Base-by-base conservation (phyloP, 2,329 filamentous ascomycete genomes). In the Fusarium sp. region DNA sequence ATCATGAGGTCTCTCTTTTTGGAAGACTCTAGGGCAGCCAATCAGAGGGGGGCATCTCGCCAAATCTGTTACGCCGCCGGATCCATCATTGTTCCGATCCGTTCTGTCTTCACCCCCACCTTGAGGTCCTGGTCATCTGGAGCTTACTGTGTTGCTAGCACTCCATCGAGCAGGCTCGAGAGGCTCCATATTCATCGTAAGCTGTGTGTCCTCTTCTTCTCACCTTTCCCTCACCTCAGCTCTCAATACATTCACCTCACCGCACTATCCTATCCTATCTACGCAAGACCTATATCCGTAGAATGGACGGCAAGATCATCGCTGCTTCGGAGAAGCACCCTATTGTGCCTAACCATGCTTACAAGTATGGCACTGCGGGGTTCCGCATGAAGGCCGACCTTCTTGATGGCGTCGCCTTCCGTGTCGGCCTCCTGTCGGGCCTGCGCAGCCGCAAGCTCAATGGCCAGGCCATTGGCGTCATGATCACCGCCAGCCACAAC, bases 401-500 rank as follows among this genome's bases (percentile, higher is more conserved):
- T 66, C 93, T 98, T 79, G 94, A 97, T 81, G 96, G 94, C 38
- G 94, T 99, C 73, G 91, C 97, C 77, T 98, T 96, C 85, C 93
- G 95, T 56, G 95, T 98, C 75, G 96, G 96, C 61, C 90, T 99
- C 70, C 90, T 98, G 67, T 94, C 96, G 35, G 91, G 93, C 66
- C 89, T 98, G 61, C 93, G 96, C 73, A 98, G 95, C 75, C 93
- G 94, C 82, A 97, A 96, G 85, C 90, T 97, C 78, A 92, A 93
- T 82, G 93, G 95, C 74, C 94, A 97, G 86, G 93, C 94, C 78
- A 97, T 99, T 80, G 96, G 96, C 80, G 93, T 99, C 76, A 98
- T 98, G 95, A 93, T 98, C 83, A 98, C 95, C 47, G 95, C 95
- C 72, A 97, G 94, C 80, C 95, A 98, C 87, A 98, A 98, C 84